Base-by-base conservation (phyloP, 805 yeast species). In the Candida pseudoglaebosa region DNA sequence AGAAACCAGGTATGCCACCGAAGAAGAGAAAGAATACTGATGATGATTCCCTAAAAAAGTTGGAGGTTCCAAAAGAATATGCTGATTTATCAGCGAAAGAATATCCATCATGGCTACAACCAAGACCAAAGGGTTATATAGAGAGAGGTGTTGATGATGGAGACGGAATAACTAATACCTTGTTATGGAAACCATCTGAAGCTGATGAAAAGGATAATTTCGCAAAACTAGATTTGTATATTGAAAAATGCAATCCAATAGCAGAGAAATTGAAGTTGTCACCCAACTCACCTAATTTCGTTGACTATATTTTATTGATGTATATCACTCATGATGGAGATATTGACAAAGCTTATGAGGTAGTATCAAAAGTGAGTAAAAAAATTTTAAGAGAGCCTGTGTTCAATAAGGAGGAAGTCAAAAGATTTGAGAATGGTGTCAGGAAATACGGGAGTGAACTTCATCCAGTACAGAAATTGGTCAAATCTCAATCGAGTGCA, bases 101-200 rank as follows among this genome's bases (percentile, higher is more conserved):
- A 0, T 77, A 67, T 39, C 90, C 90, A 0, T 73, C 71, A 0
- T 87, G 95, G 95, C 61, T 86, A 21, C 90, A 83, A 53, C 84
- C 82, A 3, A 65, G 82, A 43, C 95, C 95, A 0, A 68, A 71
- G 36, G 95, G 95, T 0, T 88, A 86, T 56, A 64, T 85, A 5
- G 95, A 88, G 51, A 71, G 98, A 50, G 97, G 97, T 1, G 79
- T 76, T 3, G 84, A 81, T 50, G 78, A 73, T 15, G 72, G 72
- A 1, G 59, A 51, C 15, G 71, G 65, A 0, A 54, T 66, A n/a
- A 79, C 88, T 0, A 66, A 71, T 16, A 74, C 80, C 0, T 59
- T 87, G 5, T 59, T 82, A 50, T 93, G 96, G 95, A 73, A 71
- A 48, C 62, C 68, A 22, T 70, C 72, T 0, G 54, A 54, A 5